Evolutionary conservation across 2,329 filamentous ascomycete species (phyloP), one percentile per base, ranked within the genome.

Genomic region (Pezicula carpinea): DNA sequence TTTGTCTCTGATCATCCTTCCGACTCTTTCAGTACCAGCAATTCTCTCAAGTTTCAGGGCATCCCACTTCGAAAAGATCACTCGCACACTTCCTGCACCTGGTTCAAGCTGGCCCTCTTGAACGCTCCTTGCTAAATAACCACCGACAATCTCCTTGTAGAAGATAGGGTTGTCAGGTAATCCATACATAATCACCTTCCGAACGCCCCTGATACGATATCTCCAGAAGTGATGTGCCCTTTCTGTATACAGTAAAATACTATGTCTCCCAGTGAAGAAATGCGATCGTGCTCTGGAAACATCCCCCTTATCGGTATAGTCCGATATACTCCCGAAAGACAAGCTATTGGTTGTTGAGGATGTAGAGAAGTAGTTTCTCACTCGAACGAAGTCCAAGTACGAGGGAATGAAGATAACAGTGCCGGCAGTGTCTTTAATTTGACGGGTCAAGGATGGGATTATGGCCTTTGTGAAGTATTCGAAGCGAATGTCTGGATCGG

Each of bases 201-300:
- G 84, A 13, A 93, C 89, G 18, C 93, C 93, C 31, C 82, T 79
- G 45, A 99, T 76, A 55, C 80, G 79, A 62, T 93, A 90, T n/a
- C 93, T 79, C 42, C 89, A 82, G 74, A 97, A 97, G 67, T 99
- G 93, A 68, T 99, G 93, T n/a, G 91, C 88, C 49, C 93, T 83
- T 65, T 95, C 92, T 2, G 91, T 95, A 69, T 97, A 99, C 14
- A 99, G 73, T 33, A 99, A 69, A 15, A 97, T 77, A 17, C 82
- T 82, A 63, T 96, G 87, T 14, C 90, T 77, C 5, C 91, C 93
- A 33, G 74, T 86, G 54, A 89, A 71, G 68, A 99, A 97, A 64
- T 96, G 88, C 11, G 87, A 91, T 19, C 92, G 78, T 7, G 92
- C 89, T 33, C 92, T 82, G 35, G 89, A 85, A 23, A 90, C 85